Base-by-base conservation (phyloP, 2,329 filamentous ascomycete genomes). In the Talaromyces verruculosus region DNA sequence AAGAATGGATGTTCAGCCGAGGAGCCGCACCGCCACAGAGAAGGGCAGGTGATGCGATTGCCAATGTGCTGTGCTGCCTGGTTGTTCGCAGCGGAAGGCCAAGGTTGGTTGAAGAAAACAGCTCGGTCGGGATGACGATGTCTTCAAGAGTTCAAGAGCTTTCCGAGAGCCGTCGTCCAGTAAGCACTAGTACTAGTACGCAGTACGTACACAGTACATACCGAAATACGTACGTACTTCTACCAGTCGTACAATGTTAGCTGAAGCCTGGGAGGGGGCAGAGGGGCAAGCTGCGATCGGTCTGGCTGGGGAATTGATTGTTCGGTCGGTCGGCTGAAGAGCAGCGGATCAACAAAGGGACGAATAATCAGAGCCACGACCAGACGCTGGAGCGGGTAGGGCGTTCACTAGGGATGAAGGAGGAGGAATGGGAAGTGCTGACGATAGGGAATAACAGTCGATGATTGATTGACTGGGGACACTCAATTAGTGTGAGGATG, bases 1-100 rank as follows among this genome's bases (percentile, higher is more conserved):
- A 43, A 53, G 30, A 47, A 65, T 25, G 25, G 25, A 25, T 60
- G 59, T 49, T 17, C 43, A 51, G 30, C 17, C 55, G 22, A 49
- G 37, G 37, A 61, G 47, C 63, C 25, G 64, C 64, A 65, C 64
- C 57, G 64, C 64, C 64, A 65, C 64, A 65, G 58, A 41, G 41
- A 8, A n/a, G n/a, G 17, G 41, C 59, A 61, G 43, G 17, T n/a
- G 41, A 61, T 45, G 59, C 28, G 37, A 45, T 35, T 15, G 37
- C 8, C 33, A 35, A 37, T 6, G 17, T n/a, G 41, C 41, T 43
- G 15, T 45, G 57, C 15, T 25, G 11, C 8, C 19, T 51, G 47
- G 11, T 11, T 28, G 35, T 41, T 41, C 8, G n/a, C 25, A 10
- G 28, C 49, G 49, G 28, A 30, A 25, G 25, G 25, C 30, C 1